Evolutionary conservation across 352 stramenopile species (phyloP).

Genomic region (Pythium grandisporangium): DNA sequence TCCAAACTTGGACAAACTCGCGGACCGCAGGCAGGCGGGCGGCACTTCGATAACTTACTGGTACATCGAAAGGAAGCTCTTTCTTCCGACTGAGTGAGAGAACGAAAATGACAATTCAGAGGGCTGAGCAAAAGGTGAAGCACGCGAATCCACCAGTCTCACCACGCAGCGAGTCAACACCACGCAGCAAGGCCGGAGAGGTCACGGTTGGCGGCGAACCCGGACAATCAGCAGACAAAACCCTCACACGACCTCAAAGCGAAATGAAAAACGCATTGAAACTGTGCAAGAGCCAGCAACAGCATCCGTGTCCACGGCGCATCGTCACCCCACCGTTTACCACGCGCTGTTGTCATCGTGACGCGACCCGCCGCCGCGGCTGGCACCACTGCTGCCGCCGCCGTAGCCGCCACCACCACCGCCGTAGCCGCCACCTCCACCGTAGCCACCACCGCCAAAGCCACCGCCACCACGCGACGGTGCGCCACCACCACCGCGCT

Average conservation of each 20-base stretch:
- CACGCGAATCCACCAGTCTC: too few species aligned
- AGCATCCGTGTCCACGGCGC: too few species aligned
- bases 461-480: conserved; percentile 15
- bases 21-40: conserved; percentile 17
- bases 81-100: conserved; percentile 15
- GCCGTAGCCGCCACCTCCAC: conserved; percentile 15
- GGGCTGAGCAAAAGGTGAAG: too few species aligned
- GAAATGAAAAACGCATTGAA: neutral
- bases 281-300: neutral
- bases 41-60: conserved; percentile 26
- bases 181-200: too few species aligned
- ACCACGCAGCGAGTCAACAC: too few species aligned
- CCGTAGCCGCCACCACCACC: conserved; percentile 13
- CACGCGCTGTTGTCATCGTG: conserved; percentile 83
- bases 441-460: conserved; percentile 14
- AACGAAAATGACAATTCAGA: neutral
- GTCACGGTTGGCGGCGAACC: too few species aligned
- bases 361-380: conserved; percentile 21
- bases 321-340: too few species aligned
- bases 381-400: conserved; percentile 17
- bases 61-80: conserved; percentile 26
- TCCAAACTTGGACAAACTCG: conserved; percentile 15
- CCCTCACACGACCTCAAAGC: too few species aligned
- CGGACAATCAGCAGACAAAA: too few species aligned
- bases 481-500: conserved; percentile 33